These are phyloP conservation scores for Aspergillus sp. DNA, from an alignment of 2,329 filamentous ascomycete species.

Conservation along the genomic window DNA sequence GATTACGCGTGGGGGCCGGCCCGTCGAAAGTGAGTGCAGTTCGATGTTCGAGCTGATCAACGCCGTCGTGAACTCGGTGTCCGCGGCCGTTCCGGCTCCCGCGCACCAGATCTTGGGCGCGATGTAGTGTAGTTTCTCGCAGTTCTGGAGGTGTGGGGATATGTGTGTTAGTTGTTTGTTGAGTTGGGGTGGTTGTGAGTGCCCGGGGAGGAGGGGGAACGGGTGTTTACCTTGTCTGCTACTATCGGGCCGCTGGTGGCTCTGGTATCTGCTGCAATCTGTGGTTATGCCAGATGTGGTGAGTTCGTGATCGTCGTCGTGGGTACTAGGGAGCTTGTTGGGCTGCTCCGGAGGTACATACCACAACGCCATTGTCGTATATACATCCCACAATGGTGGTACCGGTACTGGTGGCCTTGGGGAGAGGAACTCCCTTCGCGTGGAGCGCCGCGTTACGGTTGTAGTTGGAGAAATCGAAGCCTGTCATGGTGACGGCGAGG, in stretches of 20 bases:
- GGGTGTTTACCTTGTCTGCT: constrained; percentile 76
- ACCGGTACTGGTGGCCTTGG: constrained; percentile 97
- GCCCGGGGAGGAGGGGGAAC: background rate
- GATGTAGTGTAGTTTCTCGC: constrained; percentile 99
- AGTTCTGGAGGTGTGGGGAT: constrained; percentile 64
- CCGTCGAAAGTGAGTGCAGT: constrained; percentile 92
- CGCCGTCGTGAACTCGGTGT: constrained; percentile 98
- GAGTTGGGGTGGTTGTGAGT: background rate
- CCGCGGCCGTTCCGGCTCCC: constrained; percentile 93
- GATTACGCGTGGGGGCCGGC: constrained; percentile 93
- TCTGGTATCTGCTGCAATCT: constrained; percentile 98
- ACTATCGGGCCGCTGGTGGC: constrained; percentile 97
- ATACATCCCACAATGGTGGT: constrained; percentile 98
- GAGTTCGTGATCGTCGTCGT: background rate
- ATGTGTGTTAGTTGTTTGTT: background rate
- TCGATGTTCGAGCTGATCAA: constrained; percentile 99
- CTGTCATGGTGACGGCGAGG: constrained; percentile 69
- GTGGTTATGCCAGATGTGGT: constrained; percentile 14
- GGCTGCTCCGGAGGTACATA: constrained; percentile 48
- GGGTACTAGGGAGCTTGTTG: background rate
- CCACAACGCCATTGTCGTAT: constrained; percentile 93
- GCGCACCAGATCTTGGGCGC: constrained; percentile 99
- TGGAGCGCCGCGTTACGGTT: constrained; percentile 97
- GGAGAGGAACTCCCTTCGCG: constrained; percentile 87
- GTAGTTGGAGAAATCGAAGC: constrained; percentile 99